phyloP scores from a whole-genome alignment of 371 early-diverging fungal genomes.

The Mortierella sp. region DNA sequence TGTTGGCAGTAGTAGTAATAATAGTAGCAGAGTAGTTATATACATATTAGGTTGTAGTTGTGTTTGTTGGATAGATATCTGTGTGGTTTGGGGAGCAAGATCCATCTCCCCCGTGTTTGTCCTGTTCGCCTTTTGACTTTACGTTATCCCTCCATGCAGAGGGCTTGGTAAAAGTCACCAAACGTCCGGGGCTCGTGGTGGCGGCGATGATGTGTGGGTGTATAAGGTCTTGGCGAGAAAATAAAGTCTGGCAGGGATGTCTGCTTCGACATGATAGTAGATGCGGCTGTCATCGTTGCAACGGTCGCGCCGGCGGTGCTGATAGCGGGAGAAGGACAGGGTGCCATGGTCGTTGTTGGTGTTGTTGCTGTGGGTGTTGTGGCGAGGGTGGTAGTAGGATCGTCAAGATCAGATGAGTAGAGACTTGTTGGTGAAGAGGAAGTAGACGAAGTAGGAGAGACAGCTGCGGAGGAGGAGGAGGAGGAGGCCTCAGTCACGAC shows the following conservation, averaged over 20 bases:
- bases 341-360: not conserved
- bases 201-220: slow-evolving; percentile 6
- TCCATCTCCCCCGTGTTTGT: not conserved
- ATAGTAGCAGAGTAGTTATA: slow-evolving; percentile 1
- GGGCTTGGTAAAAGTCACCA: slow-evolving; percentile 53
- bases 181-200: slow-evolving; percentile 31
- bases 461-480: not conserved
- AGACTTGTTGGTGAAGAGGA: slow-evolving; percentile 2
- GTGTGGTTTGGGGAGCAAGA: not conserved
- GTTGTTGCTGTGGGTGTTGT: not conserved
- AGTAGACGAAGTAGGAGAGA: not conserved
- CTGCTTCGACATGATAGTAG: slow-evolving; percentile 7
- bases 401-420: not conserved
- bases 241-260: slow-evolving; percentile 40
- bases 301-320: not conserved
- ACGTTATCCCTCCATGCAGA: slow-evolving; percentile 25
- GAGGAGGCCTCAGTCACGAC: slow-evolving; percentile 16
- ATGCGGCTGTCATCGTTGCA: not conserved
- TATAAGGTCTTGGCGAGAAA: slow-evolving; percentile 47
- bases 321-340: not conserved
- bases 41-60: slow-evolving; percentile 20
- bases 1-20: not conserved
- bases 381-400: not conserved
- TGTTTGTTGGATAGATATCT: not conserved
- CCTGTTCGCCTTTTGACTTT: not conserved